Evolutionary conservation across 1,284 basidiomycete species (phyloP), one percentile per base, ranked within the genome.

Genomic region (Dichomitus squalens): DNA sequence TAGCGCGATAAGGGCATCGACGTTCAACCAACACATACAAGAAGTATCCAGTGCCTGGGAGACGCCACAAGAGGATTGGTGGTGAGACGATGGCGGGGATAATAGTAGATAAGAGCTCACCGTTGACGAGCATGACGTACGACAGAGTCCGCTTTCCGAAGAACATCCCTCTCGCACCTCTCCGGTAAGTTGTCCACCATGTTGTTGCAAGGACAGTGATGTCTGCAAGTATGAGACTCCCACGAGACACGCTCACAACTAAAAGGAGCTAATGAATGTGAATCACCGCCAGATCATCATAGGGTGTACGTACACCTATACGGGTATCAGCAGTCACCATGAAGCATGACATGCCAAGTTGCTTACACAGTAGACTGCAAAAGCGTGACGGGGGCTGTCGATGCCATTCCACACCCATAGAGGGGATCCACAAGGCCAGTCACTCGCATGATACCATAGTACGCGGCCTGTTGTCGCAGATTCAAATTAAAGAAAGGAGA

Each of bases 211-310:
- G 39, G 20, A 55, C 31, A 14, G 49, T 31, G 3, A 47, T 14
- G 47, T 55, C 53, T 0, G 47, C 47, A 2, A 40, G n/a, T 20
- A 55, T 50, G 12, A 55, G 41, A 31, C 53, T 44, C 4, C 39
- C 29, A 21, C 53, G 47, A 12, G 53, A 55, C n/a, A 25, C 18
- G 25, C 49, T 55, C 5, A 48, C 38, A n/a, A 55, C 53, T 55
- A 23, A 25, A 25, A 11, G 36, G 14, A 8, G 7, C 33, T n/a
- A 6, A 38, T 40, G 1, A 54, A 11, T 31, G 6, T 6, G 6
- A 31, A 11, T 31, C 11, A 5, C 9, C 29, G 8, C 29, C 18
- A 27, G 4, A 31, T 8, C n/a, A 16, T 2, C 3, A 11, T n/a
- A 33, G 7, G 16, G 5, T 11, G 11, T 18, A 33, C 44, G 11